Evolutionary conservation across 2,329 filamentous ascomycete genomes (phyloP), one percentile per base, ranked within the genome.

Genomic region (Fusarium tricinctum): DNA sequence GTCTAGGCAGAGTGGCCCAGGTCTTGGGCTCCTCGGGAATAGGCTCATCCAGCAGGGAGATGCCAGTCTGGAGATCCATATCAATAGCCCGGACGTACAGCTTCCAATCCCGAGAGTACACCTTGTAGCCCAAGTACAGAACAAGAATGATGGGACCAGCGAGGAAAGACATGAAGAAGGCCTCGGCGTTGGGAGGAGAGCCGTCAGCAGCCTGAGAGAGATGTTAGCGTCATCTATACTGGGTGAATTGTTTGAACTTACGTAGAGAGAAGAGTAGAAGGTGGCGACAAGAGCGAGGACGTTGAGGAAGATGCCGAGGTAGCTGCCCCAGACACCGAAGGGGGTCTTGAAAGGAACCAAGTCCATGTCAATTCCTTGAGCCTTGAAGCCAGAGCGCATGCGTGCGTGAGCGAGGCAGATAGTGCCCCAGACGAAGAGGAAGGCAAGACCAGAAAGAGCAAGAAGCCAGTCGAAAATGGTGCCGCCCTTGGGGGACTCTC

Each of bases 391-490:
- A 26, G 83, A 80, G 68, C 94, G 92, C 87, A 97, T 97, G 50
- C 94, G 92, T 74, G 97, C 96, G 80, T 97, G 94, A 15, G 91
- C 87, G 5, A 97, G 82, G 78, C 93, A 97, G 78, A 97, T 95
- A 67, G 91, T 92, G 44, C 85, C 88, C 92, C 92, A 94, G 8
- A 91, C 94, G 81, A 94, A 92, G 75, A 93, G 86, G 53, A 87
- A 90, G 9, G 89, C 91, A 8, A 94, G 85, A 58, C 89, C 91
- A 2, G 90, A 92, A 39, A 93, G 84, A 53, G 91, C 88, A 17
- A 92, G 84, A 78, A 97, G 88, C 94, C 94, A 97, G 73, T 87
- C 85, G 70, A 97, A 92, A 7, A 92, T 88, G n/a, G 84, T 81
- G 9, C 81, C 82, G 70, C 91, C 85, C 60, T 87, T 79, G 8